Evolutionary conservation across 2,329 filamentous ascomycete genomes (phyloP).

Genomic region (Capronia epimyces): DNA sequence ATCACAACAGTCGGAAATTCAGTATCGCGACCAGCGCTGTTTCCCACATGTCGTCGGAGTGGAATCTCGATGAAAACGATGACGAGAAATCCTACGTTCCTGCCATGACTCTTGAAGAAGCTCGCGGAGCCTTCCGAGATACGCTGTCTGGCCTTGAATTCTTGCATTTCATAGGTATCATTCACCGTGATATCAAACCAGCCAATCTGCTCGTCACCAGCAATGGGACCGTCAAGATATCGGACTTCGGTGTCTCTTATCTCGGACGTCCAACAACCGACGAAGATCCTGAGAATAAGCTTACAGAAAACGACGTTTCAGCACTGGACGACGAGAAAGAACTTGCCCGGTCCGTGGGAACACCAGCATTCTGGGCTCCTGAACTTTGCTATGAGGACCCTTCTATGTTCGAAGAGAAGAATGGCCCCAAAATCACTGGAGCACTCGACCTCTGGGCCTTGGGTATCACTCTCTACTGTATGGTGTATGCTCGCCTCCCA

Average conservation of each 20-base stretch:
- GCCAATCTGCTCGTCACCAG: constrained; percentile 88
- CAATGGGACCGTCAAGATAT: constrained; percentile 89
- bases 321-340: constrained; percentile 91
- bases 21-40: constrained; percentile 61
- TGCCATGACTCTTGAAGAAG: constrained; percentile 79
- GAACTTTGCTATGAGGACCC: constrained; percentile 88
- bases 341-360: constrained; percentile 96
- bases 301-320: constrained; percentile 72
- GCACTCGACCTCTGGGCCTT: constrained; percentile 97
- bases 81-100: constrained; percentile 92
- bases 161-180: constrained; percentile 90
- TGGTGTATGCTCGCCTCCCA: constrained; percentile 88
- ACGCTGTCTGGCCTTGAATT: constrained; percentile 92
- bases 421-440: constrained; percentile 69
- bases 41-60: constrained; percentile 42
- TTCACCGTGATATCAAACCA: constrained; percentile 98
- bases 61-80: constrained; percentile 47
- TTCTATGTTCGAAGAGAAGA: constrained; percentile 44
- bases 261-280: constrained; percentile 83
- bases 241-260: constrained; percentile 97
- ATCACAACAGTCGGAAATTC: constrained; percentile 61
- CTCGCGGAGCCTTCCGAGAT: constrained; percentile 80
- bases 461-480: constrained; percentile 90
- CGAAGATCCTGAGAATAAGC: constrained; percentile 64
- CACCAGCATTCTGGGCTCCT: constrained; percentile 93